These are phyloP conservation scores for Trichoderma asperelloides DNA, from an alignment of 495 filamentous ascomycete species.

Conservation along the genomic window DNA sequence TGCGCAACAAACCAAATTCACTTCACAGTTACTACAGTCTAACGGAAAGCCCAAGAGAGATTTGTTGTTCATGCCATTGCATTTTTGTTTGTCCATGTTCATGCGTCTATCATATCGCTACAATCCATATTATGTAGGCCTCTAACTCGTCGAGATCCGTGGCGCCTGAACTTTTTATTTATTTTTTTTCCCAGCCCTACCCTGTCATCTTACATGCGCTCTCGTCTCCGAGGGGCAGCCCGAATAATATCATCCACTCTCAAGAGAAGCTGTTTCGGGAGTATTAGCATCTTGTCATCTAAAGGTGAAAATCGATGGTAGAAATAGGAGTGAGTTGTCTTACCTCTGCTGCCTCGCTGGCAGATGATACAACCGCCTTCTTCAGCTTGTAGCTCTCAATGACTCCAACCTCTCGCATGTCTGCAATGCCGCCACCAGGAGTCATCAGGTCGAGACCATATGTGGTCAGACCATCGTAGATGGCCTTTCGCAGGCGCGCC, in stretches of 20 bases:
- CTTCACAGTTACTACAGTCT: not conserved
- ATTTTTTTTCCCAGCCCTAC: not conserved
- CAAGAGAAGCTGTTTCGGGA: constrained; percentile 51
- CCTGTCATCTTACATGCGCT: constrained; percentile 35
- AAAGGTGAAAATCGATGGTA: constrained; percentile 9
- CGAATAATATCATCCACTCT: constrained; percentile 85
- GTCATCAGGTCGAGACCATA: constrained; percentile 84
- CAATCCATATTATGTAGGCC: not conserved
- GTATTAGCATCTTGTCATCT: not conserved
- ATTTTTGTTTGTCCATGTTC: constrained; percentile 2
- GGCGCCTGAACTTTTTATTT: constrained; percentile 6
- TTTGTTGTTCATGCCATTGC: not conserved
- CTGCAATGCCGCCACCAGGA: constrained; percentile 85
- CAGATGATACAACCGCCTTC: constrained; percentile 88
- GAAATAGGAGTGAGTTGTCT: constrained; percentile 18
- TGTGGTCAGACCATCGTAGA: constrained; percentile 86
- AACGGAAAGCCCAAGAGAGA: not conserved
- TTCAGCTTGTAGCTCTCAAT: constrained; percentile 99
- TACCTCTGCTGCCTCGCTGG: constrained; percentile 94
- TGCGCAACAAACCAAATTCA: not conserved
- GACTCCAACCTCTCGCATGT: constrained; percentile 93
- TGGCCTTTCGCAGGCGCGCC: constrained; percentile 79
- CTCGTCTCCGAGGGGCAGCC: constrained; percentile 63
- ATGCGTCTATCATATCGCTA: constrained; percentile 4
- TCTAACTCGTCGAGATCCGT: constrained; percentile 4